Percentiles rank a stretch among this genome's conserved stretches.
Evolutionary conservation across 1,284 basidiomycete genomes (phyloP).

Genomic region (Apiotrichum veenhuisii): DNA sequence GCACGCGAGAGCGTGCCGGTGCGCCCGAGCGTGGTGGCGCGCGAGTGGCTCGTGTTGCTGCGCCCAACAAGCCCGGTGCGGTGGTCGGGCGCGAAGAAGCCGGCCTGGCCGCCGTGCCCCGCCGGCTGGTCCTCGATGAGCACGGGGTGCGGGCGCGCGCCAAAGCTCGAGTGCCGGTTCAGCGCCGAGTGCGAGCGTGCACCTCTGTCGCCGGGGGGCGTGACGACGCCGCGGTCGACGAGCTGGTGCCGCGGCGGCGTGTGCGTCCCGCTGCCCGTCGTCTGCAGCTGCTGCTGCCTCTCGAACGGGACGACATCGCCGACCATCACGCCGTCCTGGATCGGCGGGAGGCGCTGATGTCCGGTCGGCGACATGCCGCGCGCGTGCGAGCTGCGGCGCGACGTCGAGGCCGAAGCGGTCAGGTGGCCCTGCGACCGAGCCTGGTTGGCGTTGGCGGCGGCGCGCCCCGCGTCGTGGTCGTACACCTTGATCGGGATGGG

Average conservation of each 20-base stretch:
- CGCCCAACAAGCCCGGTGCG: conserved; percentile 20
- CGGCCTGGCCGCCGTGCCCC: neutral
- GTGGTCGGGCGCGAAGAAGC: conserved; percentile 15
- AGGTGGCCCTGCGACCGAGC: neutral
- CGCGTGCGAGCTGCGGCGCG: neutral
- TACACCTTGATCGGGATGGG: neutral
- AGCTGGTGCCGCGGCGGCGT: conserved; percentile 11
- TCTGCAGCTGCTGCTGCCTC: conserved; percentile 40
- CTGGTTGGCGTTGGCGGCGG: neutral
- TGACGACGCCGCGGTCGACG: conserved; percentile 6
- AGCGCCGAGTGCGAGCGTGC: conserved; percentile 10
- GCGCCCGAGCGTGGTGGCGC: conserved; percentile 24
- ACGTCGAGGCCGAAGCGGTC: neutral
- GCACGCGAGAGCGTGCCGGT: conserved; percentile 36
- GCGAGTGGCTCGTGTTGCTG: conserved; percentile 25
- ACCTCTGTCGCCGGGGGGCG: conserved; percentile 5
- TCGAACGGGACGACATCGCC: conserved; percentile 31
- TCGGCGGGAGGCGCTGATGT: conserved; percentile 10
- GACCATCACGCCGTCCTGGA: conserved; percentile 16
- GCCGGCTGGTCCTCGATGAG: conserved; percentile 24
- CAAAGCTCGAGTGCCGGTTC: conserved; percentile 31
- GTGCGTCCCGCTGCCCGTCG: neutral
- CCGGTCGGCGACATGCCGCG: neutral
- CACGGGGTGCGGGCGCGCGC: conserved; percentile 32
- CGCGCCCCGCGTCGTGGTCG: neutral